These are phyloP conservation scores for Hymenotorrendiella dingleyae DNA, from an alignment of 2,329 filamentous ascomycete genomes.

Conservation along the genomic window DNA sequence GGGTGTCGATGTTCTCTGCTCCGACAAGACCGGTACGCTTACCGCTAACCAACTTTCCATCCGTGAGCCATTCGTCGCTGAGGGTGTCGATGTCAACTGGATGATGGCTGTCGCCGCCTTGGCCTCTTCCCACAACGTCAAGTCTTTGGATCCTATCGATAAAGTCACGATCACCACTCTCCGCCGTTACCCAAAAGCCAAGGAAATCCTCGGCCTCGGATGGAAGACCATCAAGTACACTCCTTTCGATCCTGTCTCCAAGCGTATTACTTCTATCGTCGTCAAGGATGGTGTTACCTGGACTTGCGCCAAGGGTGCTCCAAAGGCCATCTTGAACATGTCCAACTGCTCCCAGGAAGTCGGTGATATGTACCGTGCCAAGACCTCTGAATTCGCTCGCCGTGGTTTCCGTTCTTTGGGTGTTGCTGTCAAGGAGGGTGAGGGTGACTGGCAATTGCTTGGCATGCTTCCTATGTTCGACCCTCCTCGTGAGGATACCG, in stretches of 20 bases:
- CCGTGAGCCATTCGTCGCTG: constrained; percentile 69
- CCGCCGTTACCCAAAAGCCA: constrained; percentile 70
- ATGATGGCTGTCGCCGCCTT: constrained; percentile 78
- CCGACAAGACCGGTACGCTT: constrained; percentile 75
- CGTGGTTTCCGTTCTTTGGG: constrained; percentile 77
- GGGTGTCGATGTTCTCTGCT: constrained; percentile 73
- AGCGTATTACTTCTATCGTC: constrained; percentile 68
- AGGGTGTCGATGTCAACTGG: constrained; percentile 75
- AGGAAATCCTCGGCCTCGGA: constrained; percentile 67
- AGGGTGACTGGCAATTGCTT: constrained; percentile 63
- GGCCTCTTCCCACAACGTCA: constrained; percentile 72
- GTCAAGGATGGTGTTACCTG: constrained; percentile 64
- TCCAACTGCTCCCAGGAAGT: constrained; percentile 61
- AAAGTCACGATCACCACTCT: constrained; percentile 73
- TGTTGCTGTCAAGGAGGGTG: constrained; percentile 73
- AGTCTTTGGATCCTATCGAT: constrained; percentile 73
- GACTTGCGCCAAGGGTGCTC: constrained; percentile 71
- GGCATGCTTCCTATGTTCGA: constrained; percentile 78
- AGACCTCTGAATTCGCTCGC: constrained; percentile 69
- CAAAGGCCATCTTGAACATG: constrained; percentile 67
- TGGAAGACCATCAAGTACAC: constrained; percentile 76
- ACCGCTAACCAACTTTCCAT: constrained; percentile 71
- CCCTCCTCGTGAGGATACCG: constrained; percentile 71
- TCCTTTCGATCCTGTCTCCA: constrained; percentile 73
- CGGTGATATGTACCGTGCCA: constrained; percentile 61